Base-by-base conservation (phyloP, 116 monocot genomes). In the Papilionanthe hybrid region DNA sequence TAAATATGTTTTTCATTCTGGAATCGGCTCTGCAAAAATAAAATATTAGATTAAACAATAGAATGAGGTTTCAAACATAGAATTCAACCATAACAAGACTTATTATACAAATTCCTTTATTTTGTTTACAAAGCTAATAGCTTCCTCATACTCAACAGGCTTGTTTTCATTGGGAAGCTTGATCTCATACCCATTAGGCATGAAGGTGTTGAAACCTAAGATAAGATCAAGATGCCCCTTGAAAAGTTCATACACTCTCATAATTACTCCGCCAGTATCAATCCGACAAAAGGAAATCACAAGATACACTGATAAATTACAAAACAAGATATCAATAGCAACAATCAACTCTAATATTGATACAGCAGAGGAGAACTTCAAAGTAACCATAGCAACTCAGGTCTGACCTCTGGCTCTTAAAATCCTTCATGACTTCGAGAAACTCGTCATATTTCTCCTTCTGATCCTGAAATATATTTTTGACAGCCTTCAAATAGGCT, bases 181-280 rank as follows among this genome's bases (percentile, higher is more conserved):
- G 55, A 90, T 90, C 74, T 88, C 86, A 75, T 88, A 90, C 20
- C 90, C 90, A 30, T 86, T 90, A 22, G 90, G 90, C 77, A 90
- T 74, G 82, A 90, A 90, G 42, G 83, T 88, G 71, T 86, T 90
- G 76, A 88, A 90, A n/a, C 90, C 88, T 23, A 90, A 60, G 56
- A 88, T 88, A n/a, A 90, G 83, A 32, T 88, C 88, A 1, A 82
- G 79, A 75, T 90, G 85, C 68, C 88, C 88, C 55, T 82, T 90
- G 60, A 90, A 90, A n/a, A 87, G 74, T 30, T 86, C 88, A 50
- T 88, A 86, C 44, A 90, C 90, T 66, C 90, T 88, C 67, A 55
- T 41, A 71, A 90, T 88, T 20, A 90, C 90, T 28, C 90, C 90
- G 48, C 63, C 75, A 18, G 86, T 88, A 66, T 90, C 88, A 53